A percentile compares a stretch with the other conserved stretches of the same genome.
phyloP scores from a whole-genome alignment of 768 basidiomycete genomes.

The Tubosaeta sp. region DNA sequence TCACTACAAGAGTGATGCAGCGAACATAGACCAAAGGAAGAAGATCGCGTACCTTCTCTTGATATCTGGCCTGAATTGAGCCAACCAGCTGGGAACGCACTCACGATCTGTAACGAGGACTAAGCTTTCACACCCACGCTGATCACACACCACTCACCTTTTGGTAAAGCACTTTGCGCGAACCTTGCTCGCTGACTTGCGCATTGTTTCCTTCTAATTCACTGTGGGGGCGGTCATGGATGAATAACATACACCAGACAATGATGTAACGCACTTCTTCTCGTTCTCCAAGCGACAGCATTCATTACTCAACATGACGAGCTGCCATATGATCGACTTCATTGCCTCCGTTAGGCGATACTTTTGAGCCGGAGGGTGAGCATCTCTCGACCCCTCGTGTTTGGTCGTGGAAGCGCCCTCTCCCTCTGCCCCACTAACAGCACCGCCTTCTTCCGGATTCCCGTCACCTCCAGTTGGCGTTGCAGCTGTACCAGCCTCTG shows the following conservation, averaged over 20 bases:
- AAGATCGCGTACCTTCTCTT: constrained; percentile 63
- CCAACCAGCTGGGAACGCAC: constrained; percentile 81
- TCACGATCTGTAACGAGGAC: constrained; percentile 52
- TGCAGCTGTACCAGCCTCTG: constrained; percentile 31
- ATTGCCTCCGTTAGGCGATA: constrained; percentile 78
- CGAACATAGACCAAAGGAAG: not conserved
- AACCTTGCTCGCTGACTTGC: constrained; percentile 75
- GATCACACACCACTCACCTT: constrained; percentile 40
- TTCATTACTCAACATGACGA: constrained; percentile 80
- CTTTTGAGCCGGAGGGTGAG: constrained; percentile 69
- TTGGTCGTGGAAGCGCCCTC: constrained; percentile 19
- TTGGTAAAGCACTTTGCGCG: constrained; percentile 77
- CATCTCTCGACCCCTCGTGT: constrained; percentile 32
- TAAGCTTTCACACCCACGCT: not conserved
- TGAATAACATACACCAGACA: not conserved
- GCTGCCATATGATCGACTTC: constrained; percentile 76
- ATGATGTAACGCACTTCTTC: constrained; percentile 44
- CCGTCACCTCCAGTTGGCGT: constrained; percentile 23
- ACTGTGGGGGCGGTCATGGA: constrained; percentile 25
- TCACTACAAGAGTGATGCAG: constrained; percentile 45
- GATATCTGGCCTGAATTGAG: constrained; percentile 84
- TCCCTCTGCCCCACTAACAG: constrained; percentile 24
- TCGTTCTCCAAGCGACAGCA: constrained; percentile 66
- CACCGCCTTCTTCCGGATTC: constrained; percentile 31
- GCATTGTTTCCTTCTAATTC: constrained; percentile 62